A percentile compares a stretch with the other conserved stretches of the same genome.
Evolutionary conservation across 2,329 filamentous ascomycete species (phyloP).

Genomic region (Oidium heveae): DNA sequence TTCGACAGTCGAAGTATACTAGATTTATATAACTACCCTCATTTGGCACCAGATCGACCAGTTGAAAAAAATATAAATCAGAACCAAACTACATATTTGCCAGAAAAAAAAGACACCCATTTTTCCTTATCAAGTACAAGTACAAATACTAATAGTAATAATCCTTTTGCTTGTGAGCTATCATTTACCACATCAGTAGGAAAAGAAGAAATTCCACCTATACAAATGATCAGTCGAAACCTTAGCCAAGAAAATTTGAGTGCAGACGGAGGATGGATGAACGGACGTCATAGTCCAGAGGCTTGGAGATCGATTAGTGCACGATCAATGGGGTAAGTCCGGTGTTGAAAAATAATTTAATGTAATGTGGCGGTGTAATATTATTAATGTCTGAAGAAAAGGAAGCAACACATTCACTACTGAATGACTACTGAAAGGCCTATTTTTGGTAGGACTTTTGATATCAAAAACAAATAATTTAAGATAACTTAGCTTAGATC

Average conservation of each 20-base stretch:
- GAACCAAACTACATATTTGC: neutral
- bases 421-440: no score
- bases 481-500: no score
- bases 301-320: slow-evolving; percentile 43
- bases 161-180: slow-evolving; percentile 11
- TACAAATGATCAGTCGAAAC: slow-evolving; percentile 17
- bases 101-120: neutral
- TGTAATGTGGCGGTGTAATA: no score
- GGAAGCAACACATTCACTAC: no score
- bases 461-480: no score
- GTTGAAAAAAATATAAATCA: slow-evolving; percentile 5
- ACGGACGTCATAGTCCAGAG: slow-evolving; percentile 54
- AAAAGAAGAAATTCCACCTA: slow-evolving; percentile 6
- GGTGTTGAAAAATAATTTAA: no score
- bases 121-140: slow-evolving; percentile 4
- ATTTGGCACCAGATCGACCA: slow-evolving; percentile 10
- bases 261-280: slow-evolving; percentile 25
- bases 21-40: slow-evolving; percentile 37
- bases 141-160: slow-evolving; percentile 9
- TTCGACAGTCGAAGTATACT: slow-evolving; percentile 52
- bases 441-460: no score
- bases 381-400: no score
- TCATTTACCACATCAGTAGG: neutral
- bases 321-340: slow-evolving; percentile 10
- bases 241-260: slow-evolving; percentile 45